Conservation (phyloP, 2,329 filamentous ascomycete species). For the Fusarium staphyleae region DNA sequence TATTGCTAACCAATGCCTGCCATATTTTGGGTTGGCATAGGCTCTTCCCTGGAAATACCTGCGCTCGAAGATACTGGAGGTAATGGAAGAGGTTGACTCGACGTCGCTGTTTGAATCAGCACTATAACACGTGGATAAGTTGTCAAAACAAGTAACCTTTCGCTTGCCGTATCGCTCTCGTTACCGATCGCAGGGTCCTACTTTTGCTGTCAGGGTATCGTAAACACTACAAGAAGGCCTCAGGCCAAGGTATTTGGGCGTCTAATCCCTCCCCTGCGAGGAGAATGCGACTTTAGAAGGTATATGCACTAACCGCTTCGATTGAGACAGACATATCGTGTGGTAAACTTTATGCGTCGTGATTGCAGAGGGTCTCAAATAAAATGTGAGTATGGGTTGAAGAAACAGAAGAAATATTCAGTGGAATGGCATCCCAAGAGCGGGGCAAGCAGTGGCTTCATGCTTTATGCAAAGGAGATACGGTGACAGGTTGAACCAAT, state of each 20-base stretch:
- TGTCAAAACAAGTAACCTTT: slow-evolving; percentile 8
- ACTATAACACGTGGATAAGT: too few species aligned
- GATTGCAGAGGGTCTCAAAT: too few species aligned
- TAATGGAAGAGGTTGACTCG: slow-evolving; percentile 32
- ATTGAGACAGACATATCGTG: too few species aligned
- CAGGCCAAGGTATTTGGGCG: too few species aligned
- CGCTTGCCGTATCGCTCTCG: slow-evolving; percentile 14
- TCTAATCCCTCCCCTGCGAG: too few species aligned
- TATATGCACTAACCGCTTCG: too few species aligned
- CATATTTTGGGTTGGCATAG: slow-evolving; percentile 39
- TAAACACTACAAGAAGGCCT: background rate
- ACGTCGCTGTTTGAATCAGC: slow-evolving; percentile 18
- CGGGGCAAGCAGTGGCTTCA: background rate
- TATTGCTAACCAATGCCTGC: slow-evolving; percentile 26
- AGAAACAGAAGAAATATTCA: too few species aligned
- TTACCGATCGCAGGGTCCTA: slow-evolving; percentile 22
- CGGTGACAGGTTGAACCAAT: background rate
- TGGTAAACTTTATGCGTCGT: too few species aligned
- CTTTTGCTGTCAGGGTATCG: background rate
- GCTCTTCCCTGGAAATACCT: slow-evolving; percentile 30
- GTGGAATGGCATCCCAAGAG: background rate
- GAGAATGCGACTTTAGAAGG: too few species aligned
- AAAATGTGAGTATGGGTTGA: too few species aligned
- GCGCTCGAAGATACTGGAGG: slow-evolving; percentile 36
- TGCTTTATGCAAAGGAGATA: background rate